Evolutionary conservation across 176 grass and related monocot genomes (phyloP), one percentile per base, ranked within the genome.

Genomic region (Bromus sterilis): DNA sequence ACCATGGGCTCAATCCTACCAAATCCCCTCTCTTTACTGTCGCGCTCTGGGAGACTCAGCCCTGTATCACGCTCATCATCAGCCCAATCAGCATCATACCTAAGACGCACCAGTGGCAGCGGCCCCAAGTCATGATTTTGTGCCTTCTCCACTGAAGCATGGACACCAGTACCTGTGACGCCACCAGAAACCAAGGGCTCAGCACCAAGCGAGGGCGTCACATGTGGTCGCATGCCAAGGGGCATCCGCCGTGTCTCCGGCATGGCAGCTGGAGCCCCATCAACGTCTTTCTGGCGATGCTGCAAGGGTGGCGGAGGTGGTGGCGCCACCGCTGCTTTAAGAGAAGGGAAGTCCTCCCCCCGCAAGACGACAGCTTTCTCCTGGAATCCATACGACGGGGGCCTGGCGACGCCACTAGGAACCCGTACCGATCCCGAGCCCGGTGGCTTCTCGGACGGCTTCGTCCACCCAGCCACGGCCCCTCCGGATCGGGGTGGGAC

Each of bases 51-150:
- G 28, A 98, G 88, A 80, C 87, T 90, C 9, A 98, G 82, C 34
- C 82, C 89, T 14, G 93, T 98, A 74, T 98, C 92, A 56, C 96
- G 96, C 67, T 98, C 96, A 74, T 98, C 96, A 60, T 98, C 96
- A 62, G 90, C 93, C 96, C 96, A 98, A 14, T 95, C 96, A 66
- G 96, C 95, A 75, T 94, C 87, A 71, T 93, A 94, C 51, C 82
- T 83, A 9, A 98, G 79, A 34, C 77, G 71, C 31, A 91, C 82
- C 14, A 88, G 73, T 3, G 96, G 96, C 35, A 98, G 86, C 10
- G 61, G 82, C 49, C 88, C 84, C 42, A 88, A 74, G 51, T 87
- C 89, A 65, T 83, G 66, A 82, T 87, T 91, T 64, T 71, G 91
- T 4, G 7, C 77, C 69, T 75, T 84, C 56, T 91, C 96, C 1